Evolutionary conservation across 129 eudicot genomes (phyloP).

Genomic region (Flaveria brownii): DNA sequence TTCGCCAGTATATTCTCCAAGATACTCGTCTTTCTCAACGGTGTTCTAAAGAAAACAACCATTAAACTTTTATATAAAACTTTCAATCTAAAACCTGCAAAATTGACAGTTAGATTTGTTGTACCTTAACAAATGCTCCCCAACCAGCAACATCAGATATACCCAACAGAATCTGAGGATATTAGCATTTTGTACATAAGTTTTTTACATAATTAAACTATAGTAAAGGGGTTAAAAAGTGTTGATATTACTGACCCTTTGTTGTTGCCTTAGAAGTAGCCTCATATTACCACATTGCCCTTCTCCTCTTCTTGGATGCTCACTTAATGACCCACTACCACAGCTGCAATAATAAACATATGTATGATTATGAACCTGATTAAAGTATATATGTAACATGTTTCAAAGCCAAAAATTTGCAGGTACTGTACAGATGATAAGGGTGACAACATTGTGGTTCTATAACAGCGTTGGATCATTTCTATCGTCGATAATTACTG

Average conservation of each 20-base stretch:
- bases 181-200: not conserved
- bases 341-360: constrained; percentile 48
- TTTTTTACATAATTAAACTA: not conserved
- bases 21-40: constrained; percentile 73
- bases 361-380: not conserved
- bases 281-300: constrained; percentile 93
- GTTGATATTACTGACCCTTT: constrained; percentile 47
- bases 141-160: constrained; percentile 87
- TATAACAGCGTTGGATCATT: not conserved
- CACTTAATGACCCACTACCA: constrained; percentile 67
- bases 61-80: not conserved
- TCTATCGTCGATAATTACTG: not conserved
- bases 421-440: not conserved
- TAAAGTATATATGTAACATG: not conserved
- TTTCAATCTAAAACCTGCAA: not conserved
- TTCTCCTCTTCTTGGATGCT: constrained; percentile 59
- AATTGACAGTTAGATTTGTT: not conserved
- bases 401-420: not conserved
- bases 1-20: constrained; percentile 95
- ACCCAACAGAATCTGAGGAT: constrained; percentile 59
- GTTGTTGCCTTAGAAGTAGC: constrained; percentile 70
- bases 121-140: constrained; percentile 91
- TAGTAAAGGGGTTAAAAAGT: not conserved
- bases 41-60: constrained; percentile 40
- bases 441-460: not conserved